Evolutionary conservation across 2,329 filamentous ascomycete species (phyloP), one percentile per base, ranked within the genome.

Genomic region (Trichoderma guizhouense): DNA sequence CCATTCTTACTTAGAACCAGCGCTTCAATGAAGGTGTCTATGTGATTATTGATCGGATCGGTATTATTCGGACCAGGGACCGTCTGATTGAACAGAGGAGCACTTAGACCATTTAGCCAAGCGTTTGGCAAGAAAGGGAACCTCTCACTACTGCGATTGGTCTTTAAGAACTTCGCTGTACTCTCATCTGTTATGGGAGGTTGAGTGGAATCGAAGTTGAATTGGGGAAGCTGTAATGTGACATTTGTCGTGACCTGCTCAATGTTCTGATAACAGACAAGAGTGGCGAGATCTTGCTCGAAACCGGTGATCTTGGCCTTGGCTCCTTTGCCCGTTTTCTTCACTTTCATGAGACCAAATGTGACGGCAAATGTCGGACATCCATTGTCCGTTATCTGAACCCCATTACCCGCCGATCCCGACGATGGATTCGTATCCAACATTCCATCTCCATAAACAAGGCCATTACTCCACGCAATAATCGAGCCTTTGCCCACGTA

Each of bases 241-340:
- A 61, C 67, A 34, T 62, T 69, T 7, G 67, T 15, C 67, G 28
- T 69, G 21, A 69, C 28, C 39, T 62, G 67, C 39, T 62, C 57
- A 15, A 69, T 69, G 21, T 69, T 69, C 24, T 69, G 67, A 51
- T 69, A 69, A 26, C 67, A 69, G 15, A 69, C 57, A n/a, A 69
- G 18, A 1, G 67, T 69, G 7, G 67, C 67, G 5, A 69, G 67
- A 21, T 69, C 57, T 39, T 69, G 67, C 15, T 69, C 67, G 21
- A 69, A 61, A 7, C 67, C 57, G 12, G 39, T 26, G 7, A 62
- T 69, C 6, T 61, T 62, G n/a, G 21, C 24, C 36, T 62, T 61
- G 39, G 12, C 4, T 7, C 67, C 67, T 21, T 53, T 62, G 57
- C 67, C 67, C 6, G 67, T 28, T 36, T 69, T 69, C 57, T 21